phyloP scores from a whole-genome alignment of 2,329 filamentous ascomycete species.

The Trichothecium roseum region DNA sequence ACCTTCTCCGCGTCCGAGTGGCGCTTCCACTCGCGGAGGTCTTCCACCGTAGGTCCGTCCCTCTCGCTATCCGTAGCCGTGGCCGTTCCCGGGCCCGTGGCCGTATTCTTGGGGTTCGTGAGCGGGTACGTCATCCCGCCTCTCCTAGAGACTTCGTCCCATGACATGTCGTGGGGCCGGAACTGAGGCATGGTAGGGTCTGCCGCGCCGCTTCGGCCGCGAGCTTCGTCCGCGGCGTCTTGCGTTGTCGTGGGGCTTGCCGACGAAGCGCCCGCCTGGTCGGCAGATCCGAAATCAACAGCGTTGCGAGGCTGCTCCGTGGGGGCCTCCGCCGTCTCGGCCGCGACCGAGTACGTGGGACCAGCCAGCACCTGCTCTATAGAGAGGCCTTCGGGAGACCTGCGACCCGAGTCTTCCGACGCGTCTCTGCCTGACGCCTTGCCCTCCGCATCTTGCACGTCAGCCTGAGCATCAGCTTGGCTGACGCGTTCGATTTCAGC shows the following conservation, averaged over 20 bases:
- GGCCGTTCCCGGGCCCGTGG: too few species aligned
- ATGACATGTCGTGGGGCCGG: slow-evolving; percentile 39
- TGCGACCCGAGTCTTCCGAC: neutral
- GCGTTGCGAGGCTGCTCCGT: slow-evolving; percentile 1
- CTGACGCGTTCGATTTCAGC: slow-evolving; percentile 29
- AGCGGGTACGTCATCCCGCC: neutral
- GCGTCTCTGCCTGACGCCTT: neutral
- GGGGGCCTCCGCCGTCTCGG: slow-evolving; percentile 23
- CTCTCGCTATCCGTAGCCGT: too few species aligned
- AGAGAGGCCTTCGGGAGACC: too few species aligned
- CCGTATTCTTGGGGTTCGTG: too few species aligned
- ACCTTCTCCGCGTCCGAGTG: slow-evolving; percentile 59
- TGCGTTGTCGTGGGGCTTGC: too few species aligned
- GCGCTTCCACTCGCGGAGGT: slow-evolving; percentile 33
- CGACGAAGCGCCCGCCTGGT: slow-evolving; percentile 6
- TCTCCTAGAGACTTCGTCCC: slow-evolving; percentile 6
- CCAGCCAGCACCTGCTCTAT: too few species aligned
- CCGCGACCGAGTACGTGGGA: slow-evolving; percentile 9
- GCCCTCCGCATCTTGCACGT: slow-evolving; percentile 10
- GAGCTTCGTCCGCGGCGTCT: too few species aligned
- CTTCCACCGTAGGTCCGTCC: slow-evolving; percentile 4
- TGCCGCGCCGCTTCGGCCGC: too few species aligned
- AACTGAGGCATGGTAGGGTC: slow-evolving; percentile 63
- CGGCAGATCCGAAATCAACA: slow-evolving; percentile 5
- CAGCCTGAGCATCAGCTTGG: slow-evolving; percentile 5